These are phyloP conservation scores for Chenopodium suecicum DNA, from an alignment of 148 eudicot genomes.

Conservation along the genomic window DNA sequence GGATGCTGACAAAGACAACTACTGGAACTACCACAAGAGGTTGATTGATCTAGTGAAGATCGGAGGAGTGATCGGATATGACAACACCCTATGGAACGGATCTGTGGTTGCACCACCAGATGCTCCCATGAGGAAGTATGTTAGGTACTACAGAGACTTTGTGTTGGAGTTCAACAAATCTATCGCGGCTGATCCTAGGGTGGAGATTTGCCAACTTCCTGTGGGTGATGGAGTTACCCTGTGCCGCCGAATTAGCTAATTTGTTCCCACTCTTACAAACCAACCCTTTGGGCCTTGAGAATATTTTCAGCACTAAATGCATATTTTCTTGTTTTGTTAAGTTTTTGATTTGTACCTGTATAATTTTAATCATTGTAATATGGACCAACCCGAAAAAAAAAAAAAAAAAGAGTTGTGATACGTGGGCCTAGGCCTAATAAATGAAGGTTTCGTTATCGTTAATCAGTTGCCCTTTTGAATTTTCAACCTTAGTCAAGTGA, in stretches of 20 bases:
- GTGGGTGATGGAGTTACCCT: conserved; percentile 71
- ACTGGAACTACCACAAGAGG: conserved; percentile 66
- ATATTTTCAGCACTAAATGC: not conserved
- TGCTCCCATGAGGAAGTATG: conserved; percentile 68
- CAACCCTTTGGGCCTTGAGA: not conserved
- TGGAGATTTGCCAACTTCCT: conserved; percentile 73
- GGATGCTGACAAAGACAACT: conserved; percentile 79
- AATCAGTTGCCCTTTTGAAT: not conserved
- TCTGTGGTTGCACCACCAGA: conserved; percentile 61
- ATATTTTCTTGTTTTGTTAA: conserved; percentile 3
- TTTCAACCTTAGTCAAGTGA: not conserved
- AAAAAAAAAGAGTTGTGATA: not conserved
- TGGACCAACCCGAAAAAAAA: not conserved
- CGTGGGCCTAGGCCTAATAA: not conserved
- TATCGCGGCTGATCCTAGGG: conserved; percentile 59
- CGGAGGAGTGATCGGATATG: conserved; percentile 70
- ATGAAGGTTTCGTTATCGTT: not conserved
- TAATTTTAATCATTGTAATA: not conserved
- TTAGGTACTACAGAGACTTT: conserved; percentile 62
- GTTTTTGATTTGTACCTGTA: not conserved
- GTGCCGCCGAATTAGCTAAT: conserved; percentile 59
- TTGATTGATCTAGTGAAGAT: conserved; percentile 58
- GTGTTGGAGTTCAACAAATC: conserved; percentile 68
- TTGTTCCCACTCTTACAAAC: not conserved
- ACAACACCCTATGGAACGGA: conserved; percentile 82